Base-by-base conservation (phyloP, 2,329 filamentous ascomycete species). In the Fusarium acutatum region DNA sequence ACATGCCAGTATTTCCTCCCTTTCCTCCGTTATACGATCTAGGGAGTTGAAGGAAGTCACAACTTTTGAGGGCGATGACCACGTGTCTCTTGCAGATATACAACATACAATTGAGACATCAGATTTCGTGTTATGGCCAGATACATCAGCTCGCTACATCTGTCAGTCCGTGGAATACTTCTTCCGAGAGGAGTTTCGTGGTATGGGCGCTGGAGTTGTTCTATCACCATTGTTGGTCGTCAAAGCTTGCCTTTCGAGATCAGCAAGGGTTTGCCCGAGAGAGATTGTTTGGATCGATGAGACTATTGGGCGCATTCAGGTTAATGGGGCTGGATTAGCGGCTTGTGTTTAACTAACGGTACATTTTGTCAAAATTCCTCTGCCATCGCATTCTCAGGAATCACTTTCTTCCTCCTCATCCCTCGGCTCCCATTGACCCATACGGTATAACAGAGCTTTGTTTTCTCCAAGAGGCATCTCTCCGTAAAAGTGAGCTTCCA, bases 41-140 rank as follows among this genome's bases (percentile, higher is more conserved):
- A n/a, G n/a, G n/a, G n/a, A n/a, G n/a, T n/a, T 0, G 0, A 2
- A 26, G 2, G 10, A 22, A 1, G 3, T 5, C 7, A 1, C 13
- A 13, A 0, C 1, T 0, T 14, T 10, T 2, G n/a, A 24, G 6
- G 17, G 0, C 5, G 7, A 24, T 10, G 14, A 13, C 12, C 7
- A 4, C 6, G 7, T 24, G 11, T 34, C 9, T 28, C 14, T 28
- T 18, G 9, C 3, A 5, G 4, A 41, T 3, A 15, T 50, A 2
- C 24, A 20, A 3, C 24, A 13, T 7, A 12, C 5, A 5, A 14
- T 18, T 1, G 5, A 24, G 1, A 12, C 1, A 1, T 50, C 34
- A 12, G 17, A n/a, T 0, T 18, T 22, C 4, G 7, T 12, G 1
- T 7, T 1, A 3, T 58, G 54, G 54, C 17, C 40, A 20, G 8